Base-by-base conservation (phyloP, 2,329 filamentous ascomycete genomes). In the Grosmannia clavigera region DNA sequence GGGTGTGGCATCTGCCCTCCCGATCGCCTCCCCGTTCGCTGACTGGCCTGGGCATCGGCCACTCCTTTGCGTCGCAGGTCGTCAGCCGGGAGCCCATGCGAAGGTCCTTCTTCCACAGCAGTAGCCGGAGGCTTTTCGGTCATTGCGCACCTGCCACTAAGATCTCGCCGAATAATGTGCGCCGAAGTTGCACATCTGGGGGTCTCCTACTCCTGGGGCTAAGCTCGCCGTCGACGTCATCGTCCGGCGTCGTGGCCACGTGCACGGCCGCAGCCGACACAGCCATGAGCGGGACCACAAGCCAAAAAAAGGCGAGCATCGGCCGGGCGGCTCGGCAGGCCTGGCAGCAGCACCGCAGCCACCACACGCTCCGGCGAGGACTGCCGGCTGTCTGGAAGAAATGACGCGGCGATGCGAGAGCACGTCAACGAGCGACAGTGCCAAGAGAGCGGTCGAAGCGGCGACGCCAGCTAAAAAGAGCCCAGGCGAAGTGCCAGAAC, bases 171-270 rank as follows among this genome's bases (percentile, higher is more conserved):
- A 69, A 70, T 60, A 73, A 77, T 67, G 71, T 77, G 29, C 76
- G 75, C 12, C 76, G 74, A 61, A 79, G 77, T 66, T 80, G 81
- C 66, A 77, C 79, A 40, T 82, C 80, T 1, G 78, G 81, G 29
- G 77, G 81, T 6, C 71, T 82, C 43, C 70, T 83, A 31, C 75
- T 83, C 19, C 68, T 81, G 57, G 76, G 79, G 22, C 65, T 76
- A 40, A 70, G 70, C 60, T 73, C 76, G 27, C 72, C 70, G 40
- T 67, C 72, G 3, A 70, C 72, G 3, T 70, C 74, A 10, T 69
- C 75, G 3, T 69, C 70, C 38, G 67, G 73, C 0, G 71, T 74
- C n/a, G 70, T 73, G 22, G 69, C 71, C 22, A 71, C 72, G 59
- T 76, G 74, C 65, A 69, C 71, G 14, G 69, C 71, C 4, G 73